Evolutionary conservation across 1,284 basidiomycete genomes (phyloP).

Genomic region (Sporisorium iseilematis-ciliati): DNA sequence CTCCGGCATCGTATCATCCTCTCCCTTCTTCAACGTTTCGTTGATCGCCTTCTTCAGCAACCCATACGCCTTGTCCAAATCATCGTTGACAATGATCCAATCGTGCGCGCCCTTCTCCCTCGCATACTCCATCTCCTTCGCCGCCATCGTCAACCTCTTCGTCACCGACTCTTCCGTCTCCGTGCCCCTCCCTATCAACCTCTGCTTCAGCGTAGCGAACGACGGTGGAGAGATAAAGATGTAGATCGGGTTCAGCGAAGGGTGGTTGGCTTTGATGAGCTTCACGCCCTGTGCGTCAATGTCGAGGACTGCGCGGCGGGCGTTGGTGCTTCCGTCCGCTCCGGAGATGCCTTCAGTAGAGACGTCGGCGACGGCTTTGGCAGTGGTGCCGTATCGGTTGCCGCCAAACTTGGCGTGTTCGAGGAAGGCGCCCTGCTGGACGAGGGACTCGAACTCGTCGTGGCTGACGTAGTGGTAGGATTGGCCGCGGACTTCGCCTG

Average conservation of each 20-base stretch:
- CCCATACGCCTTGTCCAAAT: conserved; percentile 84
- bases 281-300: conserved; percentile 84
- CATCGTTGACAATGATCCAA: conserved; percentile 90
- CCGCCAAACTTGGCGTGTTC: conserved; percentile 84
- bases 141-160: conserved; percentile 83
- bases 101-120: conserved; percentile 80
- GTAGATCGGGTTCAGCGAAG: conserved; percentile 83
- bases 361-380: conserved; percentile 76
- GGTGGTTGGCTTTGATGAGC: conserved; percentile 80
- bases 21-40: conserved; percentile 33
- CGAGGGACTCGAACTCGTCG: conserved; percentile 73
- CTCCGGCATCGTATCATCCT: conserved; percentile 54
- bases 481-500: conserved; percentile 82
- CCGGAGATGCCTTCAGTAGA: conserved; percentile 52
- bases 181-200: conserved; percentile 85
- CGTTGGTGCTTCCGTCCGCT: conserved; percentile 69
- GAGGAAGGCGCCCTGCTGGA: conserved; percentile 74
- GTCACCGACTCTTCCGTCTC: conserved; percentile 82
- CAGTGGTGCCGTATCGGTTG: conserved; percentile 91
- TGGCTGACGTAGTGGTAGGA: conserved; percentile 75
- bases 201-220: conserved; percentile 71
- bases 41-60: conserved; percentile 68
- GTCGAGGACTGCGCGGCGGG: conserved; percentile 86
- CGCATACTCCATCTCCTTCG: conserved; percentile 88
- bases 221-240: conserved; percentile 93